These are phyloP conservation scores for Talaromyces sp. DNA, from an alignment of 2,329 filamentous ascomycete genomes.

Conservation along the genomic window DNA sequence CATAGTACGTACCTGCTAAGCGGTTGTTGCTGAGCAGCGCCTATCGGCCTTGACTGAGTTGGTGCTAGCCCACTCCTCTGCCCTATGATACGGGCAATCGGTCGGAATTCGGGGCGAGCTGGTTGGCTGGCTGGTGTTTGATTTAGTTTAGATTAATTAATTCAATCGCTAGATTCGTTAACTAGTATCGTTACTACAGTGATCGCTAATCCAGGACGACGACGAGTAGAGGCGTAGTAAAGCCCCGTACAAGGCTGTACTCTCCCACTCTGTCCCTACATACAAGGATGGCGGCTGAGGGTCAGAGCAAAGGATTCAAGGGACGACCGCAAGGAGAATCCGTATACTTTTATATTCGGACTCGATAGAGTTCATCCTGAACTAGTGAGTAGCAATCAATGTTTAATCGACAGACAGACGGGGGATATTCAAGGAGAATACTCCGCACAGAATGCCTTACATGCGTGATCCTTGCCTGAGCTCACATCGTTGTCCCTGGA, in stretches of 20 bases:
- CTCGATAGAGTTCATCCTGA: not conserved
- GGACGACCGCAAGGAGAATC: constrained; percentile 1
- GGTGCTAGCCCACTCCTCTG: constrained; percentile 3
- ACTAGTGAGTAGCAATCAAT: not conserved
- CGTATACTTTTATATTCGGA: not conserved
- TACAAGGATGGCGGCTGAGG: not conserved
- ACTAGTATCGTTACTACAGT: constrained; percentile 11
- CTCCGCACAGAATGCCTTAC: not conserved
- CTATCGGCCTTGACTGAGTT: constrained; percentile 5
- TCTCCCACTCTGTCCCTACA: too few species aligned
- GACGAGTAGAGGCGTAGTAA: not conserved
- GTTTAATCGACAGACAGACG: not conserved
- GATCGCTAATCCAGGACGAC: not conserved
- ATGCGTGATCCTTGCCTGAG: constrained; percentile 5
- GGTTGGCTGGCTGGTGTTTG: constrained; percentile 3
- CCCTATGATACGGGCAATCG: not conserved
- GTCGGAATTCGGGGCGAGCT: not conserved
- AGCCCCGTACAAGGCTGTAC: constrained; percentile 1
- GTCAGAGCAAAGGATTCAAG: not conserved
- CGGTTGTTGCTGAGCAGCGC: constrained; percentile 8
- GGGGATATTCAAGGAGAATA: not conserved
- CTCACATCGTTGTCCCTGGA: constrained; percentile 4
- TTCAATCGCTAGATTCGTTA: constrained; percentile 3
- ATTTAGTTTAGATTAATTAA: not conserved
- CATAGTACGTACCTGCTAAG: too few species aligned